Evolutionary conservation across 2,329 filamentous ascomycete genomes (phyloP).

Genomic region (Pseudogymnoascus sp.): DNA sequence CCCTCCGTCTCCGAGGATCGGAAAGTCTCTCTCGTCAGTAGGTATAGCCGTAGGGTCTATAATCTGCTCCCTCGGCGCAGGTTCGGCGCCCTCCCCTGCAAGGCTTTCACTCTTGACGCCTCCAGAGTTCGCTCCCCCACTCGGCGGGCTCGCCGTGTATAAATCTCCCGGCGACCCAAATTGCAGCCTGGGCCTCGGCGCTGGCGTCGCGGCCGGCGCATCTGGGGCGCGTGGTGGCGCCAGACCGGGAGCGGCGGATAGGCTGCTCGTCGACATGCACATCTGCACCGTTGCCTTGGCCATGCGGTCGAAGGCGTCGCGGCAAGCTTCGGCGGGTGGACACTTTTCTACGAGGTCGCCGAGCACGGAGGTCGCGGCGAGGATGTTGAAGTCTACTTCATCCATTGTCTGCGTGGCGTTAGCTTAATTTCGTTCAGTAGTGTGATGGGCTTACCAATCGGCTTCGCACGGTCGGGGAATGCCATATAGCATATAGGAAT

Average conservation of each 20-base stretch:
- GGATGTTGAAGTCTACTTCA: constrained; percentile 94
- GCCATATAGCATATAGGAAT: constrained; percentile 96
- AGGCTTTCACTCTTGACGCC: not conserved
- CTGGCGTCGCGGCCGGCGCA: not conserved
- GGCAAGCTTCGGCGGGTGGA: constrained; percentile 86
- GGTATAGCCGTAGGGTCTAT: not conserved
- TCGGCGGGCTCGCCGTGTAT: not conserved
- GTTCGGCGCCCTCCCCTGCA: not conserved
- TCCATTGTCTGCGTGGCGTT: constrained; percentile 62
- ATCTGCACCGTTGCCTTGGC: constrained; percentile 93
- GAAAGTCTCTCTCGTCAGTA: not conserved
- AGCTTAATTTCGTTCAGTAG: constrained; percentile 11
- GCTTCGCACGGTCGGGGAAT: constrained; percentile 80
- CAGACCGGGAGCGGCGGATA: constrained; percentile 42
- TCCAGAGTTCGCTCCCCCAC: not conserved
- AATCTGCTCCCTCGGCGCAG: not conserved
- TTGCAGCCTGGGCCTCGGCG: not conserved
- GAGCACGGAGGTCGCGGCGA: constrained; percentile 88
- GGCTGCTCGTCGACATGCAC: constrained; percentile 81
- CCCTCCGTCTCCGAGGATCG: not conserved
- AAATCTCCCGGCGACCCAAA: not conserved
- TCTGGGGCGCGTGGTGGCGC: not conserved
- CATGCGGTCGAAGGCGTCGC: constrained; percentile 91
- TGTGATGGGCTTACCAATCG: constrained; percentile 58
- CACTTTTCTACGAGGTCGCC: constrained; percentile 90